Evolutionary conservation across 768 basidiomycete genomes (phyloP).

Genomic region (Coprinopsis cinerea): DNA sequence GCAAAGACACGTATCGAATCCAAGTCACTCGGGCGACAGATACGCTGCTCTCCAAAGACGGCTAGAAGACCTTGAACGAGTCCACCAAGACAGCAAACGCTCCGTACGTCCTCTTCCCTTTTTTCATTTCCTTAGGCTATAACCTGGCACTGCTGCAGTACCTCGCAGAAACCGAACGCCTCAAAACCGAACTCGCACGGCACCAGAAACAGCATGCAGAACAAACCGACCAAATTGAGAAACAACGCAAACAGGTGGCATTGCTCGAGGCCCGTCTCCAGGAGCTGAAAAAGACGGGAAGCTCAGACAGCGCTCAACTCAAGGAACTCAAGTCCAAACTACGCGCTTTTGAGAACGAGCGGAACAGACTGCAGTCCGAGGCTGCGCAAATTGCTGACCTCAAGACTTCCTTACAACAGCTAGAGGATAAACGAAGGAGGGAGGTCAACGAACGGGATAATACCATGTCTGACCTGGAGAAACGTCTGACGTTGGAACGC

Average conservation of each 20-base stretch:
- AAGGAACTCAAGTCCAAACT: slow-evolving; percentile 59
- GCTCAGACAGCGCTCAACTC: slow-evolving; percentile 52
- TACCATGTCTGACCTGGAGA: slow-evolving; percentile 53
- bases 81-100: slow-evolving; percentile 62
- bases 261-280: slow-evolving; percentile 52
- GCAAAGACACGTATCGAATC: background rate
- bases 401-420: slow-evolving; percentile 41
- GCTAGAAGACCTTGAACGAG: slow-evolving; percentile 55
- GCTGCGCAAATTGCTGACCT: slow-evolving; percentile 46
- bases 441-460: slow-evolving; percentile 50
- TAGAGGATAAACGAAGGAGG: slow-evolving; percentile 48
- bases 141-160: slow-evolving; percentile 35
- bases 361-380: slow-evolving; percentile 42
- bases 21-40: slow-evolving; percentile 30
- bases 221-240: slow-evolving; percentile 48
- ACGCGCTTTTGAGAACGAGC: slow-evolving; percentile 52
- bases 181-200: slow-evolving; percentile 50
- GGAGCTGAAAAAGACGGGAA: slow-evolving; percentile 48
- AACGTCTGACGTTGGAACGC: slow-evolving; percentile 40
- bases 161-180: slow-evolving; percentile 50
- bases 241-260: slow-evolving; percentile 58
- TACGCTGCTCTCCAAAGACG: slow-evolving; percentile 54
- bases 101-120: slow-evolving; percentile 25
- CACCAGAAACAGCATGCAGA: slow-evolving; percentile 44
- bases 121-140: background rate